Percentiles rank a stretch among this genome's conserved stretches.
These are phyloP conservation scores for Boletus barrowsii DNA, from an alignment of 768 basidiomycete species.

Conservation along the genomic window DNA sequence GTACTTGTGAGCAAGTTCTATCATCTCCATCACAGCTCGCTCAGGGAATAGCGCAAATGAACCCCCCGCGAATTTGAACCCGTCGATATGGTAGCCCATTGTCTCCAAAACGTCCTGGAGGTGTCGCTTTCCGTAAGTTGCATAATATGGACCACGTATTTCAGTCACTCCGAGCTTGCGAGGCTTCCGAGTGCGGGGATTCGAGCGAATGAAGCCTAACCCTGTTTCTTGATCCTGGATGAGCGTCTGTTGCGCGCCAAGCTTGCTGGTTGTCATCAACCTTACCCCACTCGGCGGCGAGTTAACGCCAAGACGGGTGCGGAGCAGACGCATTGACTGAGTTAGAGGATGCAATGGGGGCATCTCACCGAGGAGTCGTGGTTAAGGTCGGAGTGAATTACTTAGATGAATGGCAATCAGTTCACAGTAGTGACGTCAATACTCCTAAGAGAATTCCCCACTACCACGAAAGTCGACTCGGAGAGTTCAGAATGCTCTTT, in stretches of 20 bases:
- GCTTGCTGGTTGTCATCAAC: not conserved
- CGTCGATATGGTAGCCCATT: slow-evolving; percentile 43
- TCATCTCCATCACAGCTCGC: slow-evolving; percentile 35
- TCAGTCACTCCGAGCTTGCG: slow-evolving; percentile 40
- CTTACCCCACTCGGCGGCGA: not conserved
- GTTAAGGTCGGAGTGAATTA: too few relatives aligned
- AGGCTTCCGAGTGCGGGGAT: slow-evolving; percentile 33
- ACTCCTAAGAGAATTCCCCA: too few relatives aligned
- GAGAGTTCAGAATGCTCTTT: too few relatives aligned
- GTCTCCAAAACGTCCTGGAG: slow-evolving; percentile 40
- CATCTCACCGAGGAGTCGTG: not conserved
- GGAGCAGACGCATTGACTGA: not conserved
- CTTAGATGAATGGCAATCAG: too few relatives aligned
- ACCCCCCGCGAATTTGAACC: slow-evolving; percentile 45
- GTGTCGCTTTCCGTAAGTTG: slow-evolving; percentile 40
- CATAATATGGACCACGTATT: slow-evolving; percentile 45
- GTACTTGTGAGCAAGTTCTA: slow-evolving; percentile 41
- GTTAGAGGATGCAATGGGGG: not conserved
- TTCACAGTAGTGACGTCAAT: slow-evolving; percentile 3
- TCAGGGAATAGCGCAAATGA: slow-evolving; percentile 43
- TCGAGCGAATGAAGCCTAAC: slow-evolving; percentile 17
- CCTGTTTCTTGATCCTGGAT: slow-evolving; percentile 11
- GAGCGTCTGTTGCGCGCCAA: slow-evolving; percentile 1
- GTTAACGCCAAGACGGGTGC: not conserved
- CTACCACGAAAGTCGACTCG: too few relatives aligned